Evolutionary conservation across 148 eudicot genomes (phyloP).

Genomic region (Polygonum aviculare): DNA sequence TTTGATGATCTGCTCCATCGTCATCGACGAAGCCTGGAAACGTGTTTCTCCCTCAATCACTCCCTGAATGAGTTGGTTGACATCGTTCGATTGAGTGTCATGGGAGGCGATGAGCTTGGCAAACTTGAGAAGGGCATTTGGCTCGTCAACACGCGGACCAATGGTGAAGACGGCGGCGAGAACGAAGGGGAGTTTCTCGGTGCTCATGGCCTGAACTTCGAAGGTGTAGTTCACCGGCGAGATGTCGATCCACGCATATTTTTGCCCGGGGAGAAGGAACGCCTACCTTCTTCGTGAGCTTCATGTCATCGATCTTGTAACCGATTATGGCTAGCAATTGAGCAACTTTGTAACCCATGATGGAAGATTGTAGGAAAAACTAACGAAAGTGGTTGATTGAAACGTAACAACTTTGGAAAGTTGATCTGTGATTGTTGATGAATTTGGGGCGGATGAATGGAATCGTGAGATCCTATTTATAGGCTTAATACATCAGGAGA

Average conservation of each 20-base stretch:
- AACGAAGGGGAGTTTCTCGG: conserved; percentile 15
- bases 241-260: conserved; percentile 24
- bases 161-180: too few relatives aligned
- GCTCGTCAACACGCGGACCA: not conserved
- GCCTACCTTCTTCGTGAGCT: conserved; percentile 41
- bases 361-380: too few relatives aligned
- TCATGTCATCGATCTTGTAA: conserved; percentile 25
- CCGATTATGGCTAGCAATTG: conserved; percentile 38
- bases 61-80: conserved; percentile 3
- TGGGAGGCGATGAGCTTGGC: conserved; percentile 42
- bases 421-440: too few relatives aligned
- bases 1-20: conserved; percentile 43
- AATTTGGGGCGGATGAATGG: too few relatives aligned
- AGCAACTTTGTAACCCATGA: conserved; percentile 16
- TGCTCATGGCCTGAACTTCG: conserved; percentile 51
- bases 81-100: conserved; percentile 20
- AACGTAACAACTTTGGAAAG: too few relatives aligned
- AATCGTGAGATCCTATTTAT: too few relatives aligned
- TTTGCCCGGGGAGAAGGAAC: conserved; percentile 33
- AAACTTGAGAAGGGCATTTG: conserved; percentile 17
- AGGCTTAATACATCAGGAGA: too few relatives aligned
- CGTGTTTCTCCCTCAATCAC: conserved; percentile 50
- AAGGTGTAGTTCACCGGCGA: conserved; percentile 48
- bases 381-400: too few relatives aligned
- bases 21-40: conserved; percentile 40